These are phyloP conservation scores for Hanseniaspora jakobsenii DNA, from an alignment of 805 yeast species.

Conservation along the genomic window DNA sequence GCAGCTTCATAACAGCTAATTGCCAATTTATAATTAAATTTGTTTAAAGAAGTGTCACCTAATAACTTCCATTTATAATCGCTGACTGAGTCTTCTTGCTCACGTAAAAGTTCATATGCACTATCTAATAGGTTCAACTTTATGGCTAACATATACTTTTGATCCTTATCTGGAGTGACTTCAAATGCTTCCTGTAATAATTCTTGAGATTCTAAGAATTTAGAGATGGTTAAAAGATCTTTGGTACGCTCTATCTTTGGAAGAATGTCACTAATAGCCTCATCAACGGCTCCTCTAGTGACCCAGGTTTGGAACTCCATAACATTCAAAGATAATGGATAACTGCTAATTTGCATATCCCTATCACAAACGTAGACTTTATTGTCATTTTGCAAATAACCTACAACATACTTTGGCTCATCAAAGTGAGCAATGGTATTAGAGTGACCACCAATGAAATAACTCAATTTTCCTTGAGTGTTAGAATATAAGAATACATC, in stretches of 20 bases:
- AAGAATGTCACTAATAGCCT: slow-evolving; percentile 49
- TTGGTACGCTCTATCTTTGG: slow-evolving; percentile 48
- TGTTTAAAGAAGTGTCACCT: slow-evolving; percentile 72
- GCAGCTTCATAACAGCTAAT: slow-evolving; percentile 68
- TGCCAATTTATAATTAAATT: slow-evolving; percentile 74
- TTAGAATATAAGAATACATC: slow-evolving; percentile 93
- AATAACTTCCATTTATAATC: slow-evolving; percentile 80
- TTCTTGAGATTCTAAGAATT: slow-evolving; percentile 91
- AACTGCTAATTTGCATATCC: slow-evolving; percentile 69
- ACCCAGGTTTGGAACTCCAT: slow-evolving; percentile 93
- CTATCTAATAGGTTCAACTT: slow-evolving; percentile 56
- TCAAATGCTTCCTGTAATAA: slow-evolving; percentile 70
- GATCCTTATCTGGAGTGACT: slow-evolving; percentile 77
- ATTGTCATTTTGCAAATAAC: slow-evolving; percentile 83
- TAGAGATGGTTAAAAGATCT: slow-evolving; percentile 66
- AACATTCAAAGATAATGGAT: slow-evolving; percentile 70
- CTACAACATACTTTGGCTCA: slow-evolving; percentile 71
- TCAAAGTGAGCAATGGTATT: slow-evolving; percentile 90
- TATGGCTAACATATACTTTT: slow-evolving; percentile 80
- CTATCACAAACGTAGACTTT: slow-evolving; percentile 85
- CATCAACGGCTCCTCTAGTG: slow-evolving; percentile 85
- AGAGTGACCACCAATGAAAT: slow-evolving; percentile 86
- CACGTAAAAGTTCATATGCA: slow-evolving; percentile 56
- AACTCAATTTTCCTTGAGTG: slow-evolving; percentile 73
- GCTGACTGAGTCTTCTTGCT: slow-evolving; percentile 29